These are phyloP conservation scores for Ogataea pignaliae DNA, from an alignment of 805 yeast genomes.

Conservation along the genomic window DNA sequence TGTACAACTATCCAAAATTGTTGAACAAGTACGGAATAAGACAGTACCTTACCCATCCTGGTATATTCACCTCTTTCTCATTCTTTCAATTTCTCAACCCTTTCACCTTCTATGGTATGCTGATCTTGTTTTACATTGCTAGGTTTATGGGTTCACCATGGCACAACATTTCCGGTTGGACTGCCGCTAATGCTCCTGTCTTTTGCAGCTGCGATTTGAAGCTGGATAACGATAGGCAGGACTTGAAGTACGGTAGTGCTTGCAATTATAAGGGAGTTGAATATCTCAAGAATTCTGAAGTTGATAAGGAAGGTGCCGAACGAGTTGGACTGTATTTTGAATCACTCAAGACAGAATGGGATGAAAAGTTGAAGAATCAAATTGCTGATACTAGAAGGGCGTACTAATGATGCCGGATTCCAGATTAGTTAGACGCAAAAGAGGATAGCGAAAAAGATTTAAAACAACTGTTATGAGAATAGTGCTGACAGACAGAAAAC, in stretches of 20 bases:
- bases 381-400: conserved; percentile 36
- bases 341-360: conserved; percentile 62
- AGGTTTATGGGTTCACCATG: conserved; percentile 79
- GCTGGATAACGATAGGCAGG: conserved; percentile 38
- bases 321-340: conserved; percentile 67
- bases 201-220: conserved; percentile 55
- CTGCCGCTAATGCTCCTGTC: conserved; percentile 84
- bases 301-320: conserved; percentile 60
- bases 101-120: conserved; percentile 82
- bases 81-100: conserved; percentile 72
- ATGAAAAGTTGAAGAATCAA: conserved; percentile 66
- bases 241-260: conserved; percentile 70
- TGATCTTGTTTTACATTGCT: conserved; percentile 76
- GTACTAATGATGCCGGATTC: conserved; percentile 4
- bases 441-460: too few relatives aligned
- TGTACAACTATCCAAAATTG: conserved; percentile 57
- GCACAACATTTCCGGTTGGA: conserved; percentile 86
- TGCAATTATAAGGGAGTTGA: conserved; percentile 61
- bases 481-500: too few relatives aligned
- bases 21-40: conserved; percentile 46
- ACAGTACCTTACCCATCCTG: conserved; percentile 88
- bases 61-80: conserved; percentile 82
- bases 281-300: conserved; percentile 48
- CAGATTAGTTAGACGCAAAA: neutral
- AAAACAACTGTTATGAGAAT: too few relatives aligned